These are phyloP conservation scores for Zanthoxylum bungeanum DNA, from an alignment of 345 rosid species.

Conservation along the genomic window DNA sequence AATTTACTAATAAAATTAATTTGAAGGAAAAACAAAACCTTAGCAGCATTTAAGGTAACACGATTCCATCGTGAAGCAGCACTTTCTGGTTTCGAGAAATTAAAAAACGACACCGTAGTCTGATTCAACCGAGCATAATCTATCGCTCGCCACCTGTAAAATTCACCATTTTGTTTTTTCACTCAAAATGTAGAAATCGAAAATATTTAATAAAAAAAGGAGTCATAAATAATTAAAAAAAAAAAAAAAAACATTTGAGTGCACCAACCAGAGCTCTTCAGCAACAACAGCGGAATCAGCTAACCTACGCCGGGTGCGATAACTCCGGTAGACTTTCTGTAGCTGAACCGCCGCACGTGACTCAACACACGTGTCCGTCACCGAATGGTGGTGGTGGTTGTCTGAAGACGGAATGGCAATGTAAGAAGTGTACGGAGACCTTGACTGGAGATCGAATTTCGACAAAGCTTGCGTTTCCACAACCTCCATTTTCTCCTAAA, in stretches of 20 bases:
- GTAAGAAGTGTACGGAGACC: constrained; percentile 29
- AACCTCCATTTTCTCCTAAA: constrained; percentile 44
- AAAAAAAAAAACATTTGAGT: background rate
- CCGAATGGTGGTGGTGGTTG: background rate
- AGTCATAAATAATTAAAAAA: no score
- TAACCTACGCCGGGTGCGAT: constrained; percentile 85
- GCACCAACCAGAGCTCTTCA: constrained; percentile 74
- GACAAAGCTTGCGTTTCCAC: constrained; percentile 30
- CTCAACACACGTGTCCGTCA: background rate
- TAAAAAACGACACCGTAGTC: constrained; percentile 79
- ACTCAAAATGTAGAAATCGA: background rate
- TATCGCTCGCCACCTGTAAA: constrained; percentile 78
- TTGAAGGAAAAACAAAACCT: constrained; percentile 38
- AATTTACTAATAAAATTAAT: background rate
- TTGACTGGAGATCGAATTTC: constrained; percentile 34
- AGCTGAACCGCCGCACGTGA: constrained; percentile 54
- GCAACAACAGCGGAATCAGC: constrained; percentile 92
- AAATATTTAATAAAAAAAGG: no score
- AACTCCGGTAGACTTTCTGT: constrained; percentile 84
- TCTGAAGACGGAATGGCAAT: constrained; percentile 23
- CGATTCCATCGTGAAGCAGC: constrained; percentile 83
- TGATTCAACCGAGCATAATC: constrained; percentile 70
- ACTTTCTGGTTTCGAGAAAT: constrained; percentile 64
- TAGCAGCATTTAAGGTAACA: constrained; percentile 67
- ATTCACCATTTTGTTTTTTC: constrained; percentile 16